Base-by-base conservation (phyloP, 2,329 filamentous ascomycete genomes). In the Claviceps spartinae region DNA sequence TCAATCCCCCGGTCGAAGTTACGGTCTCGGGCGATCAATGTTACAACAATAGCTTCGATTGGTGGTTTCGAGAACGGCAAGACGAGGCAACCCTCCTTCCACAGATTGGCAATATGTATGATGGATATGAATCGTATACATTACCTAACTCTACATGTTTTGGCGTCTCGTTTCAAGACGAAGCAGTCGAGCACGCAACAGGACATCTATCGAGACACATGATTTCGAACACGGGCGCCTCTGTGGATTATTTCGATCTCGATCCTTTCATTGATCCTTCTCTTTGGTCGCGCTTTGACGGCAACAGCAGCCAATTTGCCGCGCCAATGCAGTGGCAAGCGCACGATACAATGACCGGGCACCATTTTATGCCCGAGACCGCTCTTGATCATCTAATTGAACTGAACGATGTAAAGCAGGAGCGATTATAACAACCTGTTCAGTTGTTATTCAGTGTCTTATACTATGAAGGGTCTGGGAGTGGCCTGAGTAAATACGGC, bases 211-310 rank as follows among this genome's bases (percentile, higher is more conserved):
- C 43, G 36, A 48, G 20, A 16, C 50, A 50, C 6, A 4, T 18
- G 2, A 34, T 13, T 41, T 36, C 44, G 20, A 13, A 18, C 9
- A 37, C 40, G 18, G 16, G 47, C 5, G 30, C 37, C 24, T 24
- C 38, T n/a, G 8, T 44, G 18, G 52, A 52, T 4, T 7, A 13
- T n/a, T 24, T 52, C 18, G 24, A 26, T 22, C 22, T 50, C 26
- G 53, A 52, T 14, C 5, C 26, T 37, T 54, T 46, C 41, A 53
- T 55, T 43, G 54, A 51, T 49, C 54, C 54, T 7, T 51, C 46
- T 4, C 48, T 54, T 34, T 52, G 49, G 24, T 48, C 50, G 13
- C 7, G n/a, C 30, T 18, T 46, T 14, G 53, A 49, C 20, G 38
- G 26, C 20, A 30, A 42, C 5, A 46, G 24, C 22, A 13, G 26